Base-by-base conservation (phyloP, 768 basidiomycete genomes). In the Panaeolus papilionaceus region DNA sequence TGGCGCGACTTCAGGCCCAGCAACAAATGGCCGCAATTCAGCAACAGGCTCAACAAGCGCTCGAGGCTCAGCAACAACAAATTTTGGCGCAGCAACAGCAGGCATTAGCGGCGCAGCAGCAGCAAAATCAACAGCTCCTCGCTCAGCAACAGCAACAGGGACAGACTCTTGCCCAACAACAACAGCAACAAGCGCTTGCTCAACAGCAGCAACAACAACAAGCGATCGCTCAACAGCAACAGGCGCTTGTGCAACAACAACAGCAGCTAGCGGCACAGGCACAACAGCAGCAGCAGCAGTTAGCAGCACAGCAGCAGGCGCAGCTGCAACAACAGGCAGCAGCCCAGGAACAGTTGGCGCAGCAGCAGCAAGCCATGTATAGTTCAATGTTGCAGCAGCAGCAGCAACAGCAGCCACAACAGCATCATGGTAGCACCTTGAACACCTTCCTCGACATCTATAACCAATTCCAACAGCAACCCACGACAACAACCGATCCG, bases 351-450 rank as follows among this genome's bases (percentile, higher is more conserved):
- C 42, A 67, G 39, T 49, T 63, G 49, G 49, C 47, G 28, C 65
- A 68, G 20, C 70, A 70, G 18, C 67, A 70, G 18, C 67, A 71
- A 58, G 37, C 65, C 5, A 63, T 65, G 62, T 67, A 70, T 37
- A 45, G 72, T 39, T 71, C 70, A 64, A 64, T 72, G 39, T 67
- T 73, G 47, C 69, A 71, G 39, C 54, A 47, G 40, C 54, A 70
- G 23, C 49, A 64, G 10, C 64, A 64, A 58, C 68, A 70, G 45
- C 63, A 72, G 49, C 72, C 70, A 66, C 67, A 72, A 38, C 69
- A 74, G 58, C 69, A 64, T 14, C 67, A 66, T 26, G 44, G 26
- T 4, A 37, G 44, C 4, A 28, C 54, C 4, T 37, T 33, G 20
- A 58, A 28, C 33, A 58, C 54, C 10, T 58, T 58, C 28, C 54